Evolutionary conservation across 805 yeast species (phyloP), one percentile per base, ranked within the genome.

Genomic region (Schwanniomyces occidentalis): DNA sequence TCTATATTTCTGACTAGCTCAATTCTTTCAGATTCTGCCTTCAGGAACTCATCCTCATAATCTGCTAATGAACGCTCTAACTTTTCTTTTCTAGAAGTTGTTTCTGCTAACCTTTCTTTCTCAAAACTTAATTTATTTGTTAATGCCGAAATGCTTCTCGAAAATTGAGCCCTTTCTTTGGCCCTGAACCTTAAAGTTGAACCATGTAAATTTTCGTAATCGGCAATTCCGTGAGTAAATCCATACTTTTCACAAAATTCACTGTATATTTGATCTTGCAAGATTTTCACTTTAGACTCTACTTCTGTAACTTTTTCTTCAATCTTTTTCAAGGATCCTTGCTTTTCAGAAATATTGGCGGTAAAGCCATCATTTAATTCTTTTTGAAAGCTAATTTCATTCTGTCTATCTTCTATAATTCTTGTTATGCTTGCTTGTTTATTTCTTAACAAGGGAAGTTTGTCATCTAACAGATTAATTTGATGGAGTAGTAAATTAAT

Each of bases 151-250:
- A 83, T 73, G 36, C 85, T 84, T 40, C 78, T 79, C 25, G 76
- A 64, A 38, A 75, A 75, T 42, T 78, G 78, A 1, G 84, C 69
- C 28, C 80, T 65, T 50, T 83, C 87, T 40, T 76, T 78, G 1
- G 80, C 68, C 34, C 77, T 76, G 20, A 69, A 68, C 50, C 85
- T 67, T 32, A 75, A 50, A 4, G 73, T 58, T 4, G 76, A 64
- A 5, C 91, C 90, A 35, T 82, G 85, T 8, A 76, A 65, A 27
- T 64, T 65, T 54, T 89, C 96, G 53, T 84, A 89, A 21, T 82
- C 88, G 30, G 71, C 66, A 24, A 88, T 77, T 20, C 63, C 63
- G 41, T 58, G 58, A 6, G 61, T 54, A 46, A 87, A 77, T 0
- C 78, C 78, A 34, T 81, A 60, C 37, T 59, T 65, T 1, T 51